These are phyloP conservation scores for Psidium guajava DNA, from an alignment of 345 rosid genomes.

Conservation along the genomic window DNA sequence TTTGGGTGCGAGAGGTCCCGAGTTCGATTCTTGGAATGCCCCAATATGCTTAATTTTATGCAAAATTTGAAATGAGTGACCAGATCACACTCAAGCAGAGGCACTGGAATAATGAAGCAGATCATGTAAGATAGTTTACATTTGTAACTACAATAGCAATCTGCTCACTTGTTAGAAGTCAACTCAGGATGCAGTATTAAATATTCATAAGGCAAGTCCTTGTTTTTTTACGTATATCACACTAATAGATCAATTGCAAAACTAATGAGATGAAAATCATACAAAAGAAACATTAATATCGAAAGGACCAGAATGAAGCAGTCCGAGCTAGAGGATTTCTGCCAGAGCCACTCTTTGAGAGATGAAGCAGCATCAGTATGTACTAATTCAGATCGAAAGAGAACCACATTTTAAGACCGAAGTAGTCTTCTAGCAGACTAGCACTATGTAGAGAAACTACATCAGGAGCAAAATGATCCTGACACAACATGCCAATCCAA, in stretches of 20 bases:
- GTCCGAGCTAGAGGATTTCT: background rate
- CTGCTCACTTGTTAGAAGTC: background rate
- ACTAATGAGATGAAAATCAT: background rate
- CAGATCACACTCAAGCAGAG: background rate
- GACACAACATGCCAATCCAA: background rate
- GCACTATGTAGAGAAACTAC: background rate
- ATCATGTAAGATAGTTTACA: background rate
- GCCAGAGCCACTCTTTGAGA: background rate
- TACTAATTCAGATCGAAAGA: background rate
- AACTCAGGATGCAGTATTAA: background rate
- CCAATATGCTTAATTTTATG: constrained; percentile 1
- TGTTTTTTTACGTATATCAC: background rate
- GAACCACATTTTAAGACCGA: background rate
- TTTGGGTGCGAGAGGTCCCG: constrained; percentile 91
- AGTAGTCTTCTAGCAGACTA: background rate
- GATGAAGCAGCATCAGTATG: background rate
- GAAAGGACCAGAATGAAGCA: background rate
- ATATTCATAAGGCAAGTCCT: background rate
- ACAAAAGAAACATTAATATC: background rate
- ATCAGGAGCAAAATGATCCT: background rate
- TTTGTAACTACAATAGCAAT: background rate
- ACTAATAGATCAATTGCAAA: background rate
- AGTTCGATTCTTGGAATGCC: constrained; percentile 81
- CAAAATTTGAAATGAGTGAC: background rate
- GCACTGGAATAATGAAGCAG: background rate